Evolutionary conservation across 768 basidiomycete genomes (phyloP), one percentile per base, ranked within the genome.

Genomic region (Xerocomellus dryophilus): DNA sequence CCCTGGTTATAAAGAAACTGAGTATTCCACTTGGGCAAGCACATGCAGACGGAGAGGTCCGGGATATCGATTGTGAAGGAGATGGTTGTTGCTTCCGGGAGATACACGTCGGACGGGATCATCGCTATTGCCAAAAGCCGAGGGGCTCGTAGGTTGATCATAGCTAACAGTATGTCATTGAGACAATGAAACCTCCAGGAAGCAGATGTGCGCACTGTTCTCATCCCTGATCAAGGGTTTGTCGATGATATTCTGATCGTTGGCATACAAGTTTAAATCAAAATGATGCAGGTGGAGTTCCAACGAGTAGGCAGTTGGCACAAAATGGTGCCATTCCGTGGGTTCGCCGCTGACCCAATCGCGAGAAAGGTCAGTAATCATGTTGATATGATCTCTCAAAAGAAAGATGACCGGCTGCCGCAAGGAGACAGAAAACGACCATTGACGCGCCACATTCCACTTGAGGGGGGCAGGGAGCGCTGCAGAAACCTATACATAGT

Each of bases 161-260:
- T 70, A n/a, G 90, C 95, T 95, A 54, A 47, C 17, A 45, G 35
- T 20, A 40, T 45, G 36, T 34, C 36, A 50, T 44, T 32, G 8
- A 53, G n/a, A 32, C 43, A 47, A 43, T n/a, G 31, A 45, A 20
- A 46, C 23, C 17, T 5, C n/a, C 21, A 25, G 43, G 12, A 47
- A 39, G 15, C 43, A 32, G 12, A 25, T 39, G 17, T 35, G 58
- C 70, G 51, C 62, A 93, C 93, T 85, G 67, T 98, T 98, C 61
- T 93, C 89, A n/a, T 93, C 88, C 51, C 73, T 74, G 52, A 85
- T 74, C 32, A 86, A 73, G 3, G 94, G 93, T 56, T 88, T 90
- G 74, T 97, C 93, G 46, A 98, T 90, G 65, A 98, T 92, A 65
- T 98, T 98, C 65, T 93, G 93, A 69, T 98, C 96, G 65, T 98